Evolutionary conservation across 2,329 filamentous ascomycete genomes (phyloP).

Genomic region (Ceratocystiopsis minuta): DNA sequence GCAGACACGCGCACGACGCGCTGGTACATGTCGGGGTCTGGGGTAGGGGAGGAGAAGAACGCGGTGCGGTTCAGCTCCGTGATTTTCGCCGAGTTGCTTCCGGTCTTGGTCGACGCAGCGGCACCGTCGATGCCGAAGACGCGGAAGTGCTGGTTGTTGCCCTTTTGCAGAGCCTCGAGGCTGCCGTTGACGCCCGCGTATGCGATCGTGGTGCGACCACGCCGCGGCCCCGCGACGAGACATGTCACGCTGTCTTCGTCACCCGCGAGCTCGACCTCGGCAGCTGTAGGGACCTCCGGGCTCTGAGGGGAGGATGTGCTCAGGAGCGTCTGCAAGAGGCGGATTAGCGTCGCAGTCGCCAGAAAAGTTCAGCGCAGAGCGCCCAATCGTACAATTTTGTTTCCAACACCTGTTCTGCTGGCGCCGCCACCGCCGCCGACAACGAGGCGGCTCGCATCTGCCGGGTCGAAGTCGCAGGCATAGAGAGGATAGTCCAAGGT

Average conservation of each 20-base stretch:
- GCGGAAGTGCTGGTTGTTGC: conserved; percentile 71
- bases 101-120: conserved; percentile 13
- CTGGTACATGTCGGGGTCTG: conserved; percentile 39
- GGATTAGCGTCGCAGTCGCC: not conserved
- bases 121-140: conserved; percentile 43
- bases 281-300: conserved; percentile 40
- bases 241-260: conserved; percentile 84
- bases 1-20: conserved; percentile 35
- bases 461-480: conserved; percentile 72
- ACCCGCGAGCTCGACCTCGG: conserved; percentile 60
- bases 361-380: not conserved
- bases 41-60: conserved; percentile 31
- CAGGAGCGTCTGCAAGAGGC: conserved; percentile 40
- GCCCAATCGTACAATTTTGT: conserved; percentile 53
- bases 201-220: conserved; percentile 34
- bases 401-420: conserved; percentile 62
- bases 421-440: conserved; percentile 80
- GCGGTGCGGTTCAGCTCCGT: conserved; percentile 32
- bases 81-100: conserved; percentile 18
- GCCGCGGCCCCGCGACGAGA: conserved; percentile 48
- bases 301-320: conserved; percentile 47
- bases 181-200: conserved; percentile 78
- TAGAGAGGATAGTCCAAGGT: conserved; percentile 71
- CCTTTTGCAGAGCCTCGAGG: conserved; percentile 49
- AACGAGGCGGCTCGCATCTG: conserved; percentile 56